Evolutionary conservation across 1,139 yeast species (phyloP).

Genomic region (Yamadazyma taylorii): DNA sequence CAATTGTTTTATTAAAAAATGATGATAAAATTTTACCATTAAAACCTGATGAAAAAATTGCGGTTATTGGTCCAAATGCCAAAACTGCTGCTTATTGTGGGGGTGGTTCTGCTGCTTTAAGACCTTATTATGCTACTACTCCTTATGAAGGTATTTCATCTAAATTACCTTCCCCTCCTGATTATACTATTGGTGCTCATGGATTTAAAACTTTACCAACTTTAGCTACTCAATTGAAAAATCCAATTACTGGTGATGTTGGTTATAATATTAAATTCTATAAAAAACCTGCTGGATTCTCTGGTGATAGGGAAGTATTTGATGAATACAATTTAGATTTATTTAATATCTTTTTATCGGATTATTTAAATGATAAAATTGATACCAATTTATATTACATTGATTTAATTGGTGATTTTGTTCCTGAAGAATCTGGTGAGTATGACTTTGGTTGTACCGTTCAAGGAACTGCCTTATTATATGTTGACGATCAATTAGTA

Average conservation of each 20-base stretch:
- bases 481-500: slow-evolving; percentile 48
- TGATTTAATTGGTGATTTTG: slow-evolving; percentile 44
- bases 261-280: slow-evolving; percentile 41
- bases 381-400: slow-evolving; percentile 30
- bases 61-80: slow-evolving; percentile 39
- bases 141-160: slow-evolving; percentile 29
- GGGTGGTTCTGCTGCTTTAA: slow-evolving; percentile 37
- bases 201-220: slow-evolving; percentile 29
- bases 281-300: slow-evolving; percentile 23
- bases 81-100: slow-evolving; percentile 30
- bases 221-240: slow-evolving; percentile 22
- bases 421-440: slow-evolving; percentile 46
- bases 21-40: slow-evolving; percentile 46
- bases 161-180: slow-evolving; percentile 20
- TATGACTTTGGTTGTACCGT: slow-evolving; percentile 53
- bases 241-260: slow-evolving; percentile 34
- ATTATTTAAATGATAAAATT: slow-evolving; percentile 36
- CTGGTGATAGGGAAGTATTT: slow-evolving; percentile 24
- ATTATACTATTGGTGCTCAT: slow-evolving; percentile 22
- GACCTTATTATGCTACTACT: slow-evolving; percentile 29
- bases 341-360: slow-evolving; percentile 45
- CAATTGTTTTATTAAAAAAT: slow-evolving; percentile 55
- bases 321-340: slow-evolving; percentile 36
- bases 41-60: slow-evolving; percentile 22
- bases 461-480: slow-evolving; percentile 54